phyloP scores from a whole-genome alignment of 2,329 filamentous ascomycete species.

The Torrubiella hemipterigena region DNA sequence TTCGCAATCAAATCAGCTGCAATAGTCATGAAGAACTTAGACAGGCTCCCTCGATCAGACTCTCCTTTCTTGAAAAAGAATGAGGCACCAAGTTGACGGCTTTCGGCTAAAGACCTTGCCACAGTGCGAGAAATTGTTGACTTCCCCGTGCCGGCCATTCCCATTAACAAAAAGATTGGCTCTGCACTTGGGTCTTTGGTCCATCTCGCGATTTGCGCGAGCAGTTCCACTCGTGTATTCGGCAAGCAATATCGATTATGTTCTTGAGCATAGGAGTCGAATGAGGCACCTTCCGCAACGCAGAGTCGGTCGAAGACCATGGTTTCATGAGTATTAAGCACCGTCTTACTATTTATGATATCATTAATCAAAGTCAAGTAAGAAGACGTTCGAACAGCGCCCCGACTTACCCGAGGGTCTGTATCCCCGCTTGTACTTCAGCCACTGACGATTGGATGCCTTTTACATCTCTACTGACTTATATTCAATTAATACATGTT shows the following conservation, averaged over 20 bases:
- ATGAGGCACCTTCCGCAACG: conserved; percentile 14
- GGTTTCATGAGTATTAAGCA: conserved; percentile 12
- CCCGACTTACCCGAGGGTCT: no score
- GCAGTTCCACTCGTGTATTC: conserved; percentile 14
- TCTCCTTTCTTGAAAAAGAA: conserved; percentile 18
- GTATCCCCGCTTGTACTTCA: no score
- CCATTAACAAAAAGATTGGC: conserved; percentile 19
- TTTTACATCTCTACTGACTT: no score
- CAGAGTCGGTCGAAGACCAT: conserved; percentile 11
- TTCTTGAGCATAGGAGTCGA: conserved; percentile 21
- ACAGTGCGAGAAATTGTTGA: conserved; percentile 21
- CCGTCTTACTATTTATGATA: conserved; percentile 6
- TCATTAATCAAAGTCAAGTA: no score
- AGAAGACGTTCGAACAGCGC: no score
- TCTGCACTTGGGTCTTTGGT: conserved; percentile 8
- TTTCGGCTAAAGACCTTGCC: conserved; percentile 6
- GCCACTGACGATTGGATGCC: no score
- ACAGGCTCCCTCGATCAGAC: conserved; percentile 19
- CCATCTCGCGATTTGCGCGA: conserved; percentile 14
- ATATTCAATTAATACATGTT: no score
- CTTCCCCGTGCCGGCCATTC: conserved; percentile 22
- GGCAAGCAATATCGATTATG: conserved; percentile 11
- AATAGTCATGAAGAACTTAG: conserved; percentile 25
- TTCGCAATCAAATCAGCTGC: conserved; percentile 15
- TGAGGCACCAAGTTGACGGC: conserved; percentile 9